phyloP scores from a whole-genome alignment of 148 eudicot genomes.

The Rhododendron ovatum region DNA sequence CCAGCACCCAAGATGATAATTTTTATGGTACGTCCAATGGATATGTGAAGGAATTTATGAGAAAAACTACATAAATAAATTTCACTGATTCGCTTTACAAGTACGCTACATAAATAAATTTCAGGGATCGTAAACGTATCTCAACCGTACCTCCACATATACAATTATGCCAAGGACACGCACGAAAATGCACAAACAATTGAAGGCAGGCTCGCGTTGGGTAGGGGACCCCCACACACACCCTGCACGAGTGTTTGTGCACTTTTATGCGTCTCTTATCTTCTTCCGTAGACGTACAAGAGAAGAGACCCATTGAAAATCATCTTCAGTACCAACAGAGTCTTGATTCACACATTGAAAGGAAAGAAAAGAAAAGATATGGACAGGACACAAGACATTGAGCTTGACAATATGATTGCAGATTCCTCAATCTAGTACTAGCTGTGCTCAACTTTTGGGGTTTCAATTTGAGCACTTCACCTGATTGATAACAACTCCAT shows the following conservation, averaged over 20 bases:
- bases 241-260: neutral
- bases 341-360: neutral
- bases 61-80: neutral
- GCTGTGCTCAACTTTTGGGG: neutral
- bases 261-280: neutral
- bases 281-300: neutral
- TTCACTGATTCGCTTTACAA: neutral
- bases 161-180: neutral
- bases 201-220: neutral
- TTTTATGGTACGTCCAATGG: neutral
- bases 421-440: neutral
- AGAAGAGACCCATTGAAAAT: neutral
- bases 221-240: neutral
- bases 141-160: neutral
- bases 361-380: neutral
- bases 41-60: neutral
- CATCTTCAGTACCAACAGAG: neutral
- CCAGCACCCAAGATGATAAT: neutral
- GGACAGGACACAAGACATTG: neutral
- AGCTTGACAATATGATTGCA: neutral
- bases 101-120: too few relatives aligned
- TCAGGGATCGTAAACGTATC: neutral
- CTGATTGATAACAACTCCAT: neutral
- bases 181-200: neutral
- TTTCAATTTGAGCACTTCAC: neutral